Base-by-base conservation (phyloP, 2,329 filamentous ascomycete genomes). In the Diaporthe longicolla region DNA sequence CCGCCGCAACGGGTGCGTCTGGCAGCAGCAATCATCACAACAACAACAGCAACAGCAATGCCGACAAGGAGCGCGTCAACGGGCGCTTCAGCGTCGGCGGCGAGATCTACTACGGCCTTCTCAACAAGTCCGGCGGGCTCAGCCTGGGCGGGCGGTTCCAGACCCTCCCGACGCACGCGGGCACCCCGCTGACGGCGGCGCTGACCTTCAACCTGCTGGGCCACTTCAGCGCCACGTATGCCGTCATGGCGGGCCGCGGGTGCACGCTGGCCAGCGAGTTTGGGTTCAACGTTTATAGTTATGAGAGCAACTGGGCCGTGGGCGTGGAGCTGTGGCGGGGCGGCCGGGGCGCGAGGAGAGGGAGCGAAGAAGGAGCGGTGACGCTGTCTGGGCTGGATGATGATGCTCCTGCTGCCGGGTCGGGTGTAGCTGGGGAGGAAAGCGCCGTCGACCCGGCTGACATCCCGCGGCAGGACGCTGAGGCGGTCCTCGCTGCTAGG, bases 271-370 rank as follows among this genome's bases (percentile, higher is more conserved):
- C 95, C 76, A 97, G 95, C 29, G 92, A 93, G 66, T 96, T 98
- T 84, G 95, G 97, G 80, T 99, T 99, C 84, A 99, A 99, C 80
- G 93, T 98, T 66, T 98, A 98, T 84, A 98, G 95, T 81, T 99
- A 98, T 85, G 97, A 99, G 85, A 98, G 95, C 81, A 94, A 97
- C 74, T 93, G 98, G 87, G 93, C 95, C 35, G 89, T 98, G 32
- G 97, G 97, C 19, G 94, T 95, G 85, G 97, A 99, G 85, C 86
- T 98, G 57, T 99, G 97, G 96, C 92, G 94, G 79, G 78, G 83
- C 79, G 32, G 78, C 85, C 8, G 83, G 84, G 1, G 83, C 83
- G 1, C 82, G 82, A 43, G 78, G 78, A 9, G 78, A 82, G 37
- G 37, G 37, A 11, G 8, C 1, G 43, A 68, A 75, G 59, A 48